Evolutionary conservation across 345 rosid genomes (phyloP).

Genomic region (Pseudoturritis turrita): DNA sequence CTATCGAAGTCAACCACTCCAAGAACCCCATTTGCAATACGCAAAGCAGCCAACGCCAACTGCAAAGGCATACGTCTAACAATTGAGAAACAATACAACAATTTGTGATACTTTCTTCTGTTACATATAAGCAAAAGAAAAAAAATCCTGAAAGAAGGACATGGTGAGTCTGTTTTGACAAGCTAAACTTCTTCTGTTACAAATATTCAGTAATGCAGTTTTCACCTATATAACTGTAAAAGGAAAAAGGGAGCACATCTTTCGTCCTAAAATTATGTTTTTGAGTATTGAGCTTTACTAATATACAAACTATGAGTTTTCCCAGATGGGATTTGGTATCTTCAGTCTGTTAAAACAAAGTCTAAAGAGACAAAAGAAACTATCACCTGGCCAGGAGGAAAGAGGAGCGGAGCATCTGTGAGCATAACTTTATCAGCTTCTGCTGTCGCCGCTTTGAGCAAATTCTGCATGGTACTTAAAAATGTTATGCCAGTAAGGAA

Average conservation of each 20-base stretch:
- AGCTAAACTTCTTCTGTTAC: background rate
- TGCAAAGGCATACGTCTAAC: slow-evolving; percentile 25
- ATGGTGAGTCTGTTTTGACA: background rate
- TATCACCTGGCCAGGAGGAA: slow-evolving; percentile 89
- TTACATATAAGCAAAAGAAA: background rate
- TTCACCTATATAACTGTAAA: background rate
- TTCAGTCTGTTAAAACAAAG: background rate
- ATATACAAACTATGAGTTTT: background rate
- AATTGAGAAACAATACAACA: slow-evolving; percentile 1
- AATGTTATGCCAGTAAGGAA: slow-evolving; percentile 18
- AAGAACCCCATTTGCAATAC: slow-evolving; percentile 54
- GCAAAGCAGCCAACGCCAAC: slow-evolving; percentile 89
- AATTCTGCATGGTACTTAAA: slow-evolving; percentile 40
- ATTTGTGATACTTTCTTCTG: background rate
- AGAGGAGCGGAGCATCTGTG: slow-evolving; percentile 88
- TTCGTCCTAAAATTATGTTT: background rate
- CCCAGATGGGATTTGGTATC: background rate
- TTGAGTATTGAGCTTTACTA: background rate
- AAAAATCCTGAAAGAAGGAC: background rate
- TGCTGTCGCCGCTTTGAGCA: slow-evolving; percentile 54
- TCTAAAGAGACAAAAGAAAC: background rate
- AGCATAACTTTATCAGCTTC: slow-evolving; percentile 86
- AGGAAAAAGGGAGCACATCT: background rate
- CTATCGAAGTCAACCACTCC: slow-evolving; percentile 67
- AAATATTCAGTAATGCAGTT: background rate